Conservation (phyloP, 106 monocot species). For the Posidonia australis region DNA sequence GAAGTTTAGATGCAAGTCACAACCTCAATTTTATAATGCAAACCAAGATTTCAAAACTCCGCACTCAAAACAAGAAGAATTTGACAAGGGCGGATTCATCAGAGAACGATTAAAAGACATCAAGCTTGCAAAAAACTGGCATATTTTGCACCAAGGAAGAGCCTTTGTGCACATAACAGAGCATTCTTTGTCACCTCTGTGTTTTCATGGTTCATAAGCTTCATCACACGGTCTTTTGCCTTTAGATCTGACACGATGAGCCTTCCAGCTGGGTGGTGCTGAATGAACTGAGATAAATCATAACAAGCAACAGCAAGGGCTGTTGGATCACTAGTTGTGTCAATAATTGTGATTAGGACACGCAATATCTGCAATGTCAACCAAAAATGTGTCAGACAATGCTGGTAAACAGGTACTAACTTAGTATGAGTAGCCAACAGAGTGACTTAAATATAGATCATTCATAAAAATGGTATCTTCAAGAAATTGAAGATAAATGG, state of each 20-base stretch:
- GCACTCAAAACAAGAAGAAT: background rate
- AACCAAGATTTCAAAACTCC: background rate
- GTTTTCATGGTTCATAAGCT: constrained; percentile 86
- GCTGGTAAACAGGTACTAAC: background rate
- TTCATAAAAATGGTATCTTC: no score
- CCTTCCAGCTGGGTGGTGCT: constrained; percentile 69
- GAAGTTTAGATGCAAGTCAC: no score
- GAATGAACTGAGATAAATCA: constrained; percentile 89
- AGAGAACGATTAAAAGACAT: background rate
- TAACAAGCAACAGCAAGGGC: constrained; percentile 84
- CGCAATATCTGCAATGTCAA: constrained; percentile 54
- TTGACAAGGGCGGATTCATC: background rate
- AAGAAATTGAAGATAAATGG: background rate
- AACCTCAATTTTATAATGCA: background rate
- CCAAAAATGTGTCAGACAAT: background rate
- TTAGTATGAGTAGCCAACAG: background rate
- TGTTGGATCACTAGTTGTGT: constrained; percentile 82
- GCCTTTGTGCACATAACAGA: constrained; percentile 82
- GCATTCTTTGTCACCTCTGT: constrained; percentile 87
- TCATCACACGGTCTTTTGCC: constrained; percentile 91
- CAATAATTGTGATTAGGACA: constrained; percentile 75
- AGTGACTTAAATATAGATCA: no score
- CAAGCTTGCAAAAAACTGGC: constrained; percentile 81
- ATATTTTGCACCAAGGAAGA: constrained; percentile 94
- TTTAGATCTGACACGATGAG: constrained; percentile 60